Percentiles rank a stretch among this genome's conserved stretches.
Conservation (phyloP, 306 rosid genomes). For the Prinsepia uniflora region DNA sequence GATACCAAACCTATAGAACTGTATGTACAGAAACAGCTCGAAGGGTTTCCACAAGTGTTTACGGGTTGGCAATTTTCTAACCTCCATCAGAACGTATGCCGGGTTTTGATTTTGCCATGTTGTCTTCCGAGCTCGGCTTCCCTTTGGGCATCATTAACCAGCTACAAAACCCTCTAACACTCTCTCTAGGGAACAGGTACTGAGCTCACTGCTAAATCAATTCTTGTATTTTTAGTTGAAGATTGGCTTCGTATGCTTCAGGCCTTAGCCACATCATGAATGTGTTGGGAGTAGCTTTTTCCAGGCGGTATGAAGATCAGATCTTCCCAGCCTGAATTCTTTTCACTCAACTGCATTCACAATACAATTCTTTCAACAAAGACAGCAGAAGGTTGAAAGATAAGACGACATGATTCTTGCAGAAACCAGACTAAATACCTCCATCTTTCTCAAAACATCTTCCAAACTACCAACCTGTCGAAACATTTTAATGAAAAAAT, state of each 20-base stretch:
- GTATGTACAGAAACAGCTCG: slow-evolving; percentile 35
- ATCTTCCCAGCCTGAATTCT: slow-evolving; percentile 89
- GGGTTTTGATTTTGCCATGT: not conserved
- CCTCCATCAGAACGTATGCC: slow-evolving; percentile 20
- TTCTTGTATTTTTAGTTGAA: slow-evolving; percentile 38
- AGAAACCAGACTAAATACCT: slow-evolving; percentile 48
- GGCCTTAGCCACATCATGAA: slow-evolving; percentile 57
- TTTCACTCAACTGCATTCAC: slow-evolving; percentile 66
- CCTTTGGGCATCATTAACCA: slow-evolving; percentile 22
- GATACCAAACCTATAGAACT: slow-evolving; percentile 10
- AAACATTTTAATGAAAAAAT: slow-evolving; percentile 6
- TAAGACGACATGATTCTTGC: not conserved
- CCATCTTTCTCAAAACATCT: slow-evolving; percentile 91
- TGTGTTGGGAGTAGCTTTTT: slow-evolving; percentile 75
- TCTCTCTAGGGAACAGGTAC: slow-evolving; percentile 17
- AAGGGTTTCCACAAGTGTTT: slow-evolving; percentile 17
- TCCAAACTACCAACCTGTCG: slow-evolving; percentile 88
- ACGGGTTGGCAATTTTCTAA: slow-evolving; percentile 24
- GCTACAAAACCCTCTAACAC: slow-evolving; percentile 22
- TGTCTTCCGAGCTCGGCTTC: slow-evolving; percentile 15
- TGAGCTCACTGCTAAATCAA: slow-evolving; percentile 30
- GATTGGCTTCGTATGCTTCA: slow-evolving; percentile 33
- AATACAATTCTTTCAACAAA: slow-evolving; percentile 15
- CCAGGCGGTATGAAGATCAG: slow-evolving; percentile 93
- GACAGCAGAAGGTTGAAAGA: slow-evolving; percentile 12